A percentile compares a stretch with the other conserved stretches of the same genome.
Conservation (phyloP, 2,329 filamentous ascomycete genomes). For the Alternaria solani region DNA sequence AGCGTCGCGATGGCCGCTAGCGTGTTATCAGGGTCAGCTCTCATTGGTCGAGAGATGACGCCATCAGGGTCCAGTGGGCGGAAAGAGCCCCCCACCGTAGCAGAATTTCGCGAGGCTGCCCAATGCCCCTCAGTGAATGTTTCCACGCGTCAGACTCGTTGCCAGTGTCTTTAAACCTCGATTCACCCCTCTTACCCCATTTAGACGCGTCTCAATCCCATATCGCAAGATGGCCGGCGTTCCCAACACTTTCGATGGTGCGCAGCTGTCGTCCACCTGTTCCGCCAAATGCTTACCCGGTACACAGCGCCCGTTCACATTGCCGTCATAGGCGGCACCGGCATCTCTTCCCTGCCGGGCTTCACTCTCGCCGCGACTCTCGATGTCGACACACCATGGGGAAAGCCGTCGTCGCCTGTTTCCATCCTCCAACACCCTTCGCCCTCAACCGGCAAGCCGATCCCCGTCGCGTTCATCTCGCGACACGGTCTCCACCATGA, state of each 20-base stretch:
- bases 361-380: slow-evolving; percentile 85
- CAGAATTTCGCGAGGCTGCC: slow-evolving; percentile 26
- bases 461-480: slow-evolving; percentile 86
- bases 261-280: background rate
- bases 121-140: slow-evolving; percentile 25
- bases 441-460: slow-evolving; percentile 67
- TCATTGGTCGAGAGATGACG: slow-evolving; percentile 26
- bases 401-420: slow-evolving; percentile 77
- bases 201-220: slow-evolving; percentile 30
- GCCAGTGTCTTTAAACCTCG: background rate
- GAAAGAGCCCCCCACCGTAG: slow-evolving; percentile 27
- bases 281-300: slow-evolving; percentile 12
- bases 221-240: slow-evolving; percentile 47
- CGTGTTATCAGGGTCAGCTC: background rate
- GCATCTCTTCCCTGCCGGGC: slow-evolving; percentile 84
- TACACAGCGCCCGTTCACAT: slow-evolving; percentile 58
- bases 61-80: slow-evolving; percentile 32
- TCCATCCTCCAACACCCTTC: slow-evolving; percentile 87
- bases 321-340: slow-evolving; percentile 74
- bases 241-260: slow-evolving; percentile 45
- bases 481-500: slow-evolving; percentile 91
- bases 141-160: slow-evolving; percentile 20
- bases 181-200: slow-evolving; percentile 1
- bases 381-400: slow-evolving; percentile 86
- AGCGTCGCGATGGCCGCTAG: background rate